phyloP scores from a whole-genome alignment of 345 rosid species.

The Arabidopsis arenosa region DNA sequence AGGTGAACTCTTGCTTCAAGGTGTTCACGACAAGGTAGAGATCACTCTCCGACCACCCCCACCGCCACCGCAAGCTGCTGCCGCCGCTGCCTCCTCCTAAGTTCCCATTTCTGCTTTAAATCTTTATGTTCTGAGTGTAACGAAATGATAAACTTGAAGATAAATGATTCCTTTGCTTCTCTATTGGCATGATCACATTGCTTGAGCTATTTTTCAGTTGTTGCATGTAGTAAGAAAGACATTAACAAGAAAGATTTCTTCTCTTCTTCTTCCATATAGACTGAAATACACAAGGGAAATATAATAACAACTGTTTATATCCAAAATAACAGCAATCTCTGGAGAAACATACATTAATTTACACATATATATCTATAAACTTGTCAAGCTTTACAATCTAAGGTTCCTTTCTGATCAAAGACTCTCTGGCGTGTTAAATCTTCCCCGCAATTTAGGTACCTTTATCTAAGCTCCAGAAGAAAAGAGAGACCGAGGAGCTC shows the following conservation, averaged over 20 bases:
- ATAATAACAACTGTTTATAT: conserved; percentile 18
- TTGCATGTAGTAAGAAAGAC: background rate
- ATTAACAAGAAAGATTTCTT: background rate
- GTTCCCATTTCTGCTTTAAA: background rate
- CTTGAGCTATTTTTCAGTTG: background rate
- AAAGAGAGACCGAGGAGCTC: conserved; percentile 8
- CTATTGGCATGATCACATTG: conserved; percentile 2
- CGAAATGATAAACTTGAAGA: conserved; percentile 12
- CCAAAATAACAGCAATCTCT: conserved; percentile 11
- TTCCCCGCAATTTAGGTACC: background rate
- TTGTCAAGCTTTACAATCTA: conserved; percentile 31
- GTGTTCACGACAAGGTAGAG: conserved; percentile 92
- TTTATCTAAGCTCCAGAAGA: conserved; percentile 19
- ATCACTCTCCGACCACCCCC: conserved; percentile 67
- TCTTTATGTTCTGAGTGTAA: conserved; percentile 17
- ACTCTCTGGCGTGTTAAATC: conserved; percentile 16
- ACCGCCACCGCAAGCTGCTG: conserved; percentile 36
- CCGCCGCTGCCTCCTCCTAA: conserved; percentile 34
- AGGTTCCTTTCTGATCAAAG: conserved; percentile 31
- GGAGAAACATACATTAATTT: conserved; percentile 23
- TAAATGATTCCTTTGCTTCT: conserved; percentile 11
- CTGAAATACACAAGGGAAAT: conserved; percentile 1
- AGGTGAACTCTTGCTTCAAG: conserved; percentile 90
- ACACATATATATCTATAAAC: conserved; percentile 30
- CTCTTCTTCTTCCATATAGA: background rate